phyloP scores from a whole-genome alignment of 2,329 filamentous ascomycete genomes.

The Aspergillus sclerotialis region DNA sequence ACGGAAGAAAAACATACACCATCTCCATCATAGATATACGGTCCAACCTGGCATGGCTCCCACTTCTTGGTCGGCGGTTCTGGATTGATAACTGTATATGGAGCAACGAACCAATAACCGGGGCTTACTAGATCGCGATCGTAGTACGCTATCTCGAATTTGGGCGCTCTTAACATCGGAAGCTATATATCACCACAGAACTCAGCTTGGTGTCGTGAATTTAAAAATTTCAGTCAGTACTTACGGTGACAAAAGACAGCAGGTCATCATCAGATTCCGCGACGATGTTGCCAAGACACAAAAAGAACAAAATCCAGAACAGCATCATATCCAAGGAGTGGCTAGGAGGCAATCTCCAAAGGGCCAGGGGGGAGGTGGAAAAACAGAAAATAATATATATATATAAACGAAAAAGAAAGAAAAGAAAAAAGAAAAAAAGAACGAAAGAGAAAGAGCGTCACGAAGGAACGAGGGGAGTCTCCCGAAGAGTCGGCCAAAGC shows the following conservation, averaged over 20 bases:
- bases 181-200: slow-evolving; percentile 11
- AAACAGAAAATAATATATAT: slow-evolving; percentile 1
- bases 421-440: slow-evolving; percentile 5
- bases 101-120: slow-evolving; percentile 45
- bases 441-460: slow-evolving; percentile 4
- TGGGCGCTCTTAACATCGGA: slow-evolving; percentile 17
- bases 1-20: slow-evolving; percentile 25
- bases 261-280: slow-evolving; percentile 24
- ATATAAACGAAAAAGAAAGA: slow-evolving; percentile 5
- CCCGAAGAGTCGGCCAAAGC: no score
- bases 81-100: slow-evolving; percentile 27
- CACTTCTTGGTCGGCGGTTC: slow-evolving; percentile 19
- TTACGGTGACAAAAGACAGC: slow-evolving; percentile 28
- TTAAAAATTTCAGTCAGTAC: slow-evolving; percentile 2
- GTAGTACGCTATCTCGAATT: slow-evolving; percentile 21
- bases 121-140: slow-evolving; percentile 25
- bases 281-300: slow-evolving; percentile 14
- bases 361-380: slow-evolving; percentile 4
- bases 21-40: slow-evolving; percentile 45
- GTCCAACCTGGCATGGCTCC: slow-evolving; percentile 39
- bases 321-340: slow-evolving; percentile 24
- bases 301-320: slow-evolving; percentile 17
- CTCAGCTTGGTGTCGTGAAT: neutral
- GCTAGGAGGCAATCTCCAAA: slow-evolving; percentile 17
- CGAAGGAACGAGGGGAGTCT: no score